These are phyloP conservation scores for Cladosporium sp. DNA, from an alignment of 2,329 filamentous ascomycete genomes.

Conservation along the genomic window DNA sequence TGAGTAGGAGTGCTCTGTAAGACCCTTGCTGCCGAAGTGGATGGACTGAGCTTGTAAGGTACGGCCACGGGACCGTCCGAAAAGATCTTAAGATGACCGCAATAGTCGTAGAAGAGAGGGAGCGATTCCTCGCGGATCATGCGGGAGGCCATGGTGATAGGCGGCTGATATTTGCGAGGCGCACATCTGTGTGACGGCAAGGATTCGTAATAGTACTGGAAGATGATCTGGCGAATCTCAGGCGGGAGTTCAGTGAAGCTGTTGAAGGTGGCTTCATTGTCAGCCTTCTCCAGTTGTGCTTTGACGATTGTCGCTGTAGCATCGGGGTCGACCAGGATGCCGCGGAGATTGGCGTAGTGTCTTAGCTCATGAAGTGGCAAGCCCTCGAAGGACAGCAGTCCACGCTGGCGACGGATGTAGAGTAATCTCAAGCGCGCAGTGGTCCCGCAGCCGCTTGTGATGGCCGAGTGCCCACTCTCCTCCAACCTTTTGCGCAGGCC, in stretches of 20 bases:
- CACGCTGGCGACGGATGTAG: neutral
- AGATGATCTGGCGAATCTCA: neutral
- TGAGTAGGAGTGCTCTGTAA: neutral
- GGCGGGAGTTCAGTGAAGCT: neutral
- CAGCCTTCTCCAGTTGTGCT: neutral
- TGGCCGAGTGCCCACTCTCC: neutral
- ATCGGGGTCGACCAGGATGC: neutral
- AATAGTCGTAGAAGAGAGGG: neutral
- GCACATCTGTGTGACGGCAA: neutral
- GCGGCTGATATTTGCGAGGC: neutral
- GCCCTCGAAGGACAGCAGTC: slow-evolving; percentile 2
- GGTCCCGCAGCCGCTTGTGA: neutral
- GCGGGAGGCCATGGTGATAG: neutral
- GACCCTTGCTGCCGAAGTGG: neutral
- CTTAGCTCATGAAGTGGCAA: neutral
- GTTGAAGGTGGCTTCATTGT: slow-evolving; percentile 1
- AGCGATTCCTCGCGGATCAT: neutral
- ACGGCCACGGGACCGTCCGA: neutral
- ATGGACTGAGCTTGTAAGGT: neutral
- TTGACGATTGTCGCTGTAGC: neutral
- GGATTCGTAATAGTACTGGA: neutral
- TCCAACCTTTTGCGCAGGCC: neutral
- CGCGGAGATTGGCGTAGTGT: neutral
- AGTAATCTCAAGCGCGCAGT: neutral
- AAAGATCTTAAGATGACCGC: neutral